Evolutionary conservation across 805 yeast species (phyloP).

Genomic region (Scheffersomyces ergatensis): DNA sequence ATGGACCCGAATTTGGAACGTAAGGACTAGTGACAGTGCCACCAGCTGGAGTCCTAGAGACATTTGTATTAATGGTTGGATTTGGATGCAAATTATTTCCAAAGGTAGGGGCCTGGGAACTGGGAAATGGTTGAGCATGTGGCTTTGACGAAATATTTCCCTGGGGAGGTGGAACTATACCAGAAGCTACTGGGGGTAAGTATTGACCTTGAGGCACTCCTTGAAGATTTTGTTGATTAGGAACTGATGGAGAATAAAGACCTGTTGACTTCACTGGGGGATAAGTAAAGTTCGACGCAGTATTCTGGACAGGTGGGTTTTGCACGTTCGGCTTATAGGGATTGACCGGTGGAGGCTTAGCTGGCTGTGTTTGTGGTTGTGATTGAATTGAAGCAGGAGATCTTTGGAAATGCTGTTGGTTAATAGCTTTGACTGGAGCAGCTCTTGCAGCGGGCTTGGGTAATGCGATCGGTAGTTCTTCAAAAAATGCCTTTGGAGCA

Average conservation of each 20-base stretch:
- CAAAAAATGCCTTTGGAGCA: constrained; percentile 48
- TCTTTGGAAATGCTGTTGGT: constrained; percentile 12
- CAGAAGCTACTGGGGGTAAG: constrained; percentile 11
- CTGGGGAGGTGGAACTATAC: constrained; percentile 1
- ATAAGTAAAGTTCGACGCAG: background rate
- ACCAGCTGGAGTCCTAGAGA: constrained; percentile 17
- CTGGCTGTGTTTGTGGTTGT: constrained; percentile 7
- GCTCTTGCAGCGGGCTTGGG: constrained; percentile 28
- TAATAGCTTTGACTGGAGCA: constrained; percentile 16
- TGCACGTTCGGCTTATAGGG: constrained; percentile 21
- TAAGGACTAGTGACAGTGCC: constrained; percentile 34
- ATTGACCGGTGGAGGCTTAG: constrained; percentile 20
- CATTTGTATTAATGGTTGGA: constrained; percentile 21
- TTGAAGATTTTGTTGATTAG: constrained; percentile 1
- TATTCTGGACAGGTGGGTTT: constrained; percentile 6
- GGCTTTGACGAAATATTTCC: constrained; percentile 2
- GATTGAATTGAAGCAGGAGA: constrained; percentile 6
- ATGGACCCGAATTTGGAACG: constrained; percentile 44
- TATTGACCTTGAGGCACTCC: constrained; percentile 14
- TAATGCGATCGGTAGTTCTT: constrained; percentile 50
- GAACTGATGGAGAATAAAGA: constrained; percentile 1
- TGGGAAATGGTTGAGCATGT: constrained; percentile 7
- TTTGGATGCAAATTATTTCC: constrained; percentile 4
- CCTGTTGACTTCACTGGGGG: background rate
- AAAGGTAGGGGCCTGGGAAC: background rate